Base-by-base conservation (phyloP, 139 green algal species). In the Chlamydomonas applanata region DNA sequence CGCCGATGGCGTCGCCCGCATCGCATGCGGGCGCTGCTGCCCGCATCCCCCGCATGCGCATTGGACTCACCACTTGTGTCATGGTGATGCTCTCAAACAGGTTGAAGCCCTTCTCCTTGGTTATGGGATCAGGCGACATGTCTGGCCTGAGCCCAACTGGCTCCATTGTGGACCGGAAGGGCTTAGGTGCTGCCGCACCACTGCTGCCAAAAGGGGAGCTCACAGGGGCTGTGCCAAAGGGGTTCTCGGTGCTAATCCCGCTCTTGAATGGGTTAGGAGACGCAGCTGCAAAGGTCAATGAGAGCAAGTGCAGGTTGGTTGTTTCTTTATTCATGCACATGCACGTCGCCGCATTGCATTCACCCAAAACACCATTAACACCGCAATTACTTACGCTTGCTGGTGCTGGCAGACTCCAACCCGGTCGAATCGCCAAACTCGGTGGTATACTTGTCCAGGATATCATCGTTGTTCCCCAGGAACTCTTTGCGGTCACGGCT, bases 401-500 rank as follows among this genome's bases (percentile, higher is more conserved):
- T 24, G 61, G 17, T 69, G 61, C 27, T 53, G 11, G 40, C 40
- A 49, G 40, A 7, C 7, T 49, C 11, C 40, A 11, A 7, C 24
- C 69, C 70, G 53, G 52, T 59, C 13, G 34, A 64, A 36, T 79
- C 71, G 11, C 77, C 77, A 73, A 88, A 85, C 65, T 88, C 83
- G 16, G 69, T 82, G 2, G 65, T 34, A 52, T 74, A 88, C 69
- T 88, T 83, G 62, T 85, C 79, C 36, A 85, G 46, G 67, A 88
- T 85, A 32, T 85, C 79, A 4, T 59, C 33, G 7, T 61, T 22
- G 49, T 90, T 90, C 9, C 88, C 88, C 56, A 91, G 72, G 66
- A 93, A 79, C 76, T 96, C 88, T 73, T 92, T 91, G 27, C 86
- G 73, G 77, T 96, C 91, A 24, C 91, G 77, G 36, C 76, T 82